phyloP scores from a whole-genome alignment of 2,329 filamentous ascomycete genomes.

The Neofusicoccum laricinum region DNA sequence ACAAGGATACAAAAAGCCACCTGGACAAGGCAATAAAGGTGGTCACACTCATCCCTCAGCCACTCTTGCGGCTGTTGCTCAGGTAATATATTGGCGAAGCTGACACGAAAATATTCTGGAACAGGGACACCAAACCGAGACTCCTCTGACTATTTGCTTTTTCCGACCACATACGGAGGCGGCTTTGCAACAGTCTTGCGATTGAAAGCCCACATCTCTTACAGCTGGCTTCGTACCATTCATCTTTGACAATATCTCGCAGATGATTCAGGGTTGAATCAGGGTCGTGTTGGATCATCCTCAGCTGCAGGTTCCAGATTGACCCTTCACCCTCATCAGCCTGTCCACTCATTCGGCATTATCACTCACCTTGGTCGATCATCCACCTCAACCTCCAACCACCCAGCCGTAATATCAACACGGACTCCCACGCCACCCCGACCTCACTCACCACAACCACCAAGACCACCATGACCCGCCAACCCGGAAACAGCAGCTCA shows the following conservation, averaged over 20 bases:
- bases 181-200: neutral
- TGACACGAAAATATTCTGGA: neutral
- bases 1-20: neutral
- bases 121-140: neutral
- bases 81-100: neutral
- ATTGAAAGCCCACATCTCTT: neutral
- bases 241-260: no score
- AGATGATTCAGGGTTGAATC: no score
- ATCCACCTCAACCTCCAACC: no score
- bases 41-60: neutral
- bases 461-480: slow-evolving; percentile 33
- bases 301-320: no score
- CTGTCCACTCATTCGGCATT: no score
- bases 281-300: no score
- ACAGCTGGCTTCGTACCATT: neutral
- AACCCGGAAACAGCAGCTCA: slow-evolving; percentile 63
- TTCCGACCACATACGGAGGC: neutral
- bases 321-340: no score
- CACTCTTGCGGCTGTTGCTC: neutral
- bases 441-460: no score
- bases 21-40: neutral
- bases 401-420: no score
- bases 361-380: no score
- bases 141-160: neutral
- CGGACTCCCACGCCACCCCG: no score